Base-by-base conservation (phyloP, 1,284 basidiomycete species). In the Cutaneotrichosporon sp. region DNA sequence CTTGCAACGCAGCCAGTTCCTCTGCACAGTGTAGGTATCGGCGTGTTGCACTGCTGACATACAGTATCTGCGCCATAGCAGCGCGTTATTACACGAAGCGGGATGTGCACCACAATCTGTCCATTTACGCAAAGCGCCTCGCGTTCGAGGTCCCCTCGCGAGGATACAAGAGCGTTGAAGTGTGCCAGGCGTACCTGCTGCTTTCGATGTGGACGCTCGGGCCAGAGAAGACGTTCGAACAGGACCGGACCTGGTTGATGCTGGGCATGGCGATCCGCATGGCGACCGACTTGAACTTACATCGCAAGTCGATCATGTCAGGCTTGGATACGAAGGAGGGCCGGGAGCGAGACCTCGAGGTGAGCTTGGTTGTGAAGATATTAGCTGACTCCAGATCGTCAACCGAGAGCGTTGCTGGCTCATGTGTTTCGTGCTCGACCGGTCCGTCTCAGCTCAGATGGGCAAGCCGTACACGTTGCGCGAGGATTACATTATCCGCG, bases 381-480 rank as follows among this genome's bases (percentile, higher is more conserved):
- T 34, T 13, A 40, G 13, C 8, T 31, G 5, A 56, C 22, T 59
- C 16, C 53, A 97, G 81, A 89, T 97, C 18, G 89, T 92, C 79
- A 97, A 97, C 78, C 86, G 95, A 51, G 95, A 97, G 78, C 83
- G 95, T 56, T 95, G 93, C 30, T 98, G 95, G 95, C 85, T 96
- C 60, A 81, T 95, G 68, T 97, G 92, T 77, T 97, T 92, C 78
- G 87, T 87, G 62, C 84, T 97, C 42, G 95, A 98, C 79, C 86
- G 93, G 63, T 95, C 92, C 69, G 86, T 90, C 65, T 92, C 91
- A 69, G 90, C 93, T 1, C 93, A 78, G 60, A 79, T 80, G 79
- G 78, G 78, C 42, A 79, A 83, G 76, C 80, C 82, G 16, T 78
- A 81, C 69, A 73, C 81, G 49, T 62, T 83, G 59, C 67, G 82